Evolutionary conservation across 768 basidiomycete species (phyloP).

Genomic region (Auricularia heimuer): DNA sequence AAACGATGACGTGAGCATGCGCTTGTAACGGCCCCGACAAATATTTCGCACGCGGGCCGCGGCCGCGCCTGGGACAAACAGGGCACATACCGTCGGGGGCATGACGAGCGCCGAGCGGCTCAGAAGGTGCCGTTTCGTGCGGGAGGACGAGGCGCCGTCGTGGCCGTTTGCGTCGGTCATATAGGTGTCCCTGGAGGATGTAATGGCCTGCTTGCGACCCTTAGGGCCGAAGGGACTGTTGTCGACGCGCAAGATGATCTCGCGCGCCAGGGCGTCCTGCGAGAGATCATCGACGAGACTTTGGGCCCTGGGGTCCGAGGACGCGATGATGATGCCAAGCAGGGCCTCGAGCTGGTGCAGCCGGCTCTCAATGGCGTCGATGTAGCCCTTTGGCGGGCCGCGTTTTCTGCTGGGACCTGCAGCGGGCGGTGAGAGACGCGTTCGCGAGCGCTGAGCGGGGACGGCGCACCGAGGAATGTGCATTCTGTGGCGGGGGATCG

Average conservation of each 20-base stretch:
- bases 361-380: constrained; percentile 86
- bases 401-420: constrained; percentile 60
- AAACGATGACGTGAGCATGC: neutral
- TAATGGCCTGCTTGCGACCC: constrained; percentile 31
- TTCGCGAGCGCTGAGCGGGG: neutral
- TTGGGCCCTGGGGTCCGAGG: constrained; percentile 36
- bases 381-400: constrained; percentile 89
- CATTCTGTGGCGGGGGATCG: constrained; percentile 23
- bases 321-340: constrained; percentile 67
- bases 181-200: neutral
- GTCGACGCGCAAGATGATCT: constrained; percentile 77
- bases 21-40: too few species aligned
- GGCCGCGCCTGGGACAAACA: neutral
- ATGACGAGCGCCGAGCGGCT: neutral
- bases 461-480: constrained; percentile 49
- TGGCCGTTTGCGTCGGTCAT: neutral
- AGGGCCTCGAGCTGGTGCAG: constrained; percentile 87
- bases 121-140: neutral
- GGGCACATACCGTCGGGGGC: neutral
- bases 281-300: constrained; percentile 34
- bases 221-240: constrained; percentile 68
- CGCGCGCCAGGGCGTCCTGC: constrained; percentile 68
- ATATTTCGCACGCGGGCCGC: too few species aligned
- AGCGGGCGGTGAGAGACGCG: neutral
- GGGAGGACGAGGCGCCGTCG: neutral